Evolutionary conservation across 202 grass and related monocot species (phyloP), one percentile per base, ranked within the genome.

Genomic region (Zoysia matrella): DNA sequence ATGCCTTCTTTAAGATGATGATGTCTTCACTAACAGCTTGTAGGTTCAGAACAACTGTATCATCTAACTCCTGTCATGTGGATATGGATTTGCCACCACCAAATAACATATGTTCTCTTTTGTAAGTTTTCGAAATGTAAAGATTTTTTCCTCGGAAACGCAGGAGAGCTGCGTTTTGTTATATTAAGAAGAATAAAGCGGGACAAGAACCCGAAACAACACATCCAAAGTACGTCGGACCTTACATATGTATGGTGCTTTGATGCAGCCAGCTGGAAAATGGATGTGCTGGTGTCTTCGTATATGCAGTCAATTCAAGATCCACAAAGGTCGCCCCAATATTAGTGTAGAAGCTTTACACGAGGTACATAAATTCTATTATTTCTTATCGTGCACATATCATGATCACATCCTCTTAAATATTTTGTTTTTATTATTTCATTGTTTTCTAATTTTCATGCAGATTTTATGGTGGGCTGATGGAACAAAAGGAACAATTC

Each of bases 81-180:
- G 92, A 98, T 74, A 73, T 48, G 73, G 11, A 73, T 75, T 93
- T 98, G 67, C 92, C 95, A 30, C 92, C 92, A 52, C 95, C 95
- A 78, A 92, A 98, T 89, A 98, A 98, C 76, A 86, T 98, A 86
- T 98, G 92, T 79, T 87, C 92, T 65, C 92, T 94, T 84, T 98
- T 98, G 95, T 98, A 91, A 93, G 92, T 91, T 75, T 69, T 73
- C 7, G 8, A 66, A 63, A 66, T 49, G 46, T 48, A 51, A 77
- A 74, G 8, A 22, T 22, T 22, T 22, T 22, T 22, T 22, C 22
- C 22, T 22, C 22, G 22, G 22, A 22, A 22, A 22, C 22, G 22
- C 22, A 22, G 22, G 22, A 22, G 22, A 22, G 22, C 22, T 22
- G 22, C 22, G 22, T 22, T 22, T 22, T 22, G 22, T 22, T 22